Base-by-base conservation (phyloP, 306 rosid species). In the Sechiopsis laciniata region DNA sequence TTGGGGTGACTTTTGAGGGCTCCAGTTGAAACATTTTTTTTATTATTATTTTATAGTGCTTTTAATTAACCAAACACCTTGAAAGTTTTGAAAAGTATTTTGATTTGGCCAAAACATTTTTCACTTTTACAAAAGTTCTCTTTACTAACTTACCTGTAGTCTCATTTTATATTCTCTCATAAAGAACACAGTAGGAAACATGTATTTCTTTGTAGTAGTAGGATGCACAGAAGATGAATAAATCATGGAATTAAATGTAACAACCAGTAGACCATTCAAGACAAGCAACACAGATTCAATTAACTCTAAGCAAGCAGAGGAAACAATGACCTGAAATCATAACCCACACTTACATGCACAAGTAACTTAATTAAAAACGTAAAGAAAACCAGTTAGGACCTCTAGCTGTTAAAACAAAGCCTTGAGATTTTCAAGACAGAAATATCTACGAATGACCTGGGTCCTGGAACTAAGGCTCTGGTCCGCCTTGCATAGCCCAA, bases 101-200 rank as follows among this genome's bases (percentile, higher is more conserved):
- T 59, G 24, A 21, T 21, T 21, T 21, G 35, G 7, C 35, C 5
- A 57, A 21, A 21, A 22, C 35, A 21, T 21, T 22, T 21, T 57
- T 57, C 63, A 21, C 35, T 57, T 21, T 17, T 55, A 17, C 59
- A 7, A 17, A 55, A n/a, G 13, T 21, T n/a, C n/a, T n/a, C 63
- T 10, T 10, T 26, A 26, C 29, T 26, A 26, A 11, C 63, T 21
- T 4, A 21, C 35, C 35, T 57, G 35, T 42, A 19, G 4, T 66
- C 17, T 14, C 71, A 65, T 37, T 65, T 65, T 19, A 63, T 42
- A 48, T 42, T 40, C 52, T 65, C 72, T 66, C 72, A 5, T n/a
- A 46, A 67, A 45, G 55, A 7, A 21, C 46, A 21, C 7, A 46
- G 55, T 19, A 46, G 56, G 73, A 46, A 21, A 2, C 55, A 22